These are phyloP conservation scores for Yarrowia sp. DNA, from an alignment of 805 yeast genomes.

Conservation along the genomic window DNA sequence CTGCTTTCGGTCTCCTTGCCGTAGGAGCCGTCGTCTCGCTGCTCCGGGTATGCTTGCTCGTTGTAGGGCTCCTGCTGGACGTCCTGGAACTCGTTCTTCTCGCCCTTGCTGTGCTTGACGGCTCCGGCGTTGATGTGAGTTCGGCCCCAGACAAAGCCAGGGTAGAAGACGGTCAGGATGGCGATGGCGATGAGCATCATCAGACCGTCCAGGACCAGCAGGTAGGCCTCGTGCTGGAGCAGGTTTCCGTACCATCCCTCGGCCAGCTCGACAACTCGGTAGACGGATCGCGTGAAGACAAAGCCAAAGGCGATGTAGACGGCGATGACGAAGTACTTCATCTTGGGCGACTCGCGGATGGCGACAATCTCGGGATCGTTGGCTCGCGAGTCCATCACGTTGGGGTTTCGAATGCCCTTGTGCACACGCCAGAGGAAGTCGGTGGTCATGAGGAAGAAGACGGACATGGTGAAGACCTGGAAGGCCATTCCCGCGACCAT, in stretches of 20 bases:
- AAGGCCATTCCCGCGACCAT: conserved; percentile 77
- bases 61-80: not conserved
- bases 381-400: not conserved
- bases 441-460: conserved; percentile 54
- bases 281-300: conserved; percentile 65
- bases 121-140: conserved; percentile 12
- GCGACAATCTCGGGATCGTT: conserved; percentile 19
- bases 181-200: conserved; percentile 55
- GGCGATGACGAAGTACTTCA: conserved; percentile 31
- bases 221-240: conserved; percentile 58
- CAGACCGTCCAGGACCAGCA: conserved; percentile 59
- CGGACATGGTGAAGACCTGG: conserved; percentile 68
- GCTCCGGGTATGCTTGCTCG: not conserved
- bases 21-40: not conserved
- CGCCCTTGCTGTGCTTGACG: not conserved
- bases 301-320: conserved; percentile 45
- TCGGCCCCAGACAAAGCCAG: conserved; percentile 47
- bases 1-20: conserved; percentile 4
- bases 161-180: conserved; percentile 56
- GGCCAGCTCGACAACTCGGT: conserved; percentile 68
- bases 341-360: conserved; percentile 28
- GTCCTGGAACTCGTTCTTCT: not conserved
- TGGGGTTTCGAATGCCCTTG: conserved; percentile 25
- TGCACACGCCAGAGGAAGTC: conserved; percentile 40
- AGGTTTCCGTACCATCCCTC: conserved; percentile 71